These are phyloP conservation scores for Hordeum vulgare DNA, from an alignment of 176 grass and related monocot species.

Conservation along the genomic window MorexV3_pseudomolecules_assembly NC_058519.1:613276569-613277068, in stretches of 20 bases:
- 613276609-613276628: not conserved
- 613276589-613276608: not conserved
- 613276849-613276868: slow-evolving; percentile 36
- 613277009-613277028: slow-evolving; percentile 20
- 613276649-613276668: not conserved
- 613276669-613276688: not conserved
- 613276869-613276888: slow-evolving; percentile 41
- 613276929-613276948: slow-evolving; percentile 37
- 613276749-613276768: slow-evolving; percentile 29
- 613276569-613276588: not conserved
- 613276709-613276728: slow-evolving; percentile 9
- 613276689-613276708: not conserved
- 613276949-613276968: not conserved
- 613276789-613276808: slow-evolving; percentile 57
- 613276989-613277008: slow-evolving; percentile 29
- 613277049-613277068: not conserved
- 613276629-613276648: not conserved
- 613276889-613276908: slow-evolving; percentile 54
- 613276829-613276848: slow-evolving; percentile 41
- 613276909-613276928: slow-evolving; percentile 30
- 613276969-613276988: not conserved
- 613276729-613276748: not conserved
- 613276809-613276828: slow-evolving; percentile 17
- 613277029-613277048: slow-evolving; percentile 23
- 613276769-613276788: slow-evolving; percentile 18